Evolutionary conservation across 2,329 filamentous ascomycete species (phyloP), one percentile per base, ranked within the genome.

Genomic region (Westerdykella aurantiaca): DNA sequence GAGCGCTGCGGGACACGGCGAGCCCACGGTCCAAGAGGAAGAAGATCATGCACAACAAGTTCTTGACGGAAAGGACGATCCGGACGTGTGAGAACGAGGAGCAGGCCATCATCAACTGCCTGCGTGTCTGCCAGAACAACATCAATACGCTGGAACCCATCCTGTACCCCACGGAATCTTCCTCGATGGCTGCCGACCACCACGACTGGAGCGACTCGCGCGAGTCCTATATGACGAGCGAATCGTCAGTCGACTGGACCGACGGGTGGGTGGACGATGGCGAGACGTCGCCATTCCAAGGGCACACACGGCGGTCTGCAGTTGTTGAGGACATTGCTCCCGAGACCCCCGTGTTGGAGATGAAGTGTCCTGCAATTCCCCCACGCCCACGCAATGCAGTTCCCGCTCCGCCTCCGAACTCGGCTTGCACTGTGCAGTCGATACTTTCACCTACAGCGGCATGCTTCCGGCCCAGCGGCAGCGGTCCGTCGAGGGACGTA

Each of bases 51-150:
- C 61, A 67, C 21, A 54, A 42, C 29, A 56, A 52, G 43, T 60
- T 54, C 39, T 44, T 57, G 18, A 54, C 64, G 9, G 45, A 52
- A 39, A 61, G 49, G 37, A 63, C 64, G n/a, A 66, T 66, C 25
- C 52, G 54, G 34, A 53, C 59, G 13, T 55, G 56, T 34, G 57
- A 64, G 39, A 56, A 56, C 34, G 60, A 65, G 34, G 60, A 67
- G 41, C 46, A 41, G 21, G 57, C 48, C 16, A 57, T 61, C 10
- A 46, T 66, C 40, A 57, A 57, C 34, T 66, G 60, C 23, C 42
- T 67, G 18, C 55, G 58, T 34, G 57, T 57, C 5, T 67, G 64
- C 38, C 51, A 55, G 31, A 51, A 50, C 40, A 65, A 64, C 40
- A 64, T 67, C 21, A 51, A 53, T 41, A 46, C 59, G 11, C 42